Conservation (phyloP, 306 rosid species). For the Quercus robur region DNA sequence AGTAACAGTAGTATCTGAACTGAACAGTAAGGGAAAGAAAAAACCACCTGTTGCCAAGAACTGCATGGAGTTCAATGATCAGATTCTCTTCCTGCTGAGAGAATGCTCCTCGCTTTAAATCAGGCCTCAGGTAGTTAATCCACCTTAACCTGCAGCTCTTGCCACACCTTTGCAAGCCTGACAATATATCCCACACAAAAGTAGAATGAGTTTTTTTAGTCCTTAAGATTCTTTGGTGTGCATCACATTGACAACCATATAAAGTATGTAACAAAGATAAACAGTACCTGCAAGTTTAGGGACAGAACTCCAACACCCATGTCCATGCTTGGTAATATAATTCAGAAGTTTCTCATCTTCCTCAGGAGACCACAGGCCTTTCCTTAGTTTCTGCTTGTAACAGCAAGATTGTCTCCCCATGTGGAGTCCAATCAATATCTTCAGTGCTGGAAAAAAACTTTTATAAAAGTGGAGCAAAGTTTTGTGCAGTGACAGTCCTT, state of each 20-base stretch:
- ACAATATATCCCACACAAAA: not conserved
- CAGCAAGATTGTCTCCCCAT: constrained; percentile 99
- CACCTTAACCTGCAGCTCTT: constrained; percentile 95
- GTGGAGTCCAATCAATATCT: constrained; percentile 24
- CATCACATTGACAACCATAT: not conserved
- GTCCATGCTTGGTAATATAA: constrained; percentile 87
- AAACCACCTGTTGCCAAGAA: constrained; percentile 71
- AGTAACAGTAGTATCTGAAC: not conserved
- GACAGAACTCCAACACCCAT: constrained; percentile 99
- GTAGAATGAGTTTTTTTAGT: not conserved
- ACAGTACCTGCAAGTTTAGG: constrained; percentile 82
- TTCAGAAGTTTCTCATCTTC: constrained; percentile 93
- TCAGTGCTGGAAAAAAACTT: constrained; percentile 32
- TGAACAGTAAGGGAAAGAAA: not conserved
- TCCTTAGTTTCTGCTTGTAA: constrained; percentile 94
- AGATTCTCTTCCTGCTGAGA: constrained; percentile 82
- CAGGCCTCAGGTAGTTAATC: constrained; percentile 94
- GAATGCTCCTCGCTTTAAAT: constrained; percentile 94
- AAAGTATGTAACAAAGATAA: not conserved
- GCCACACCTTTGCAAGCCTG: constrained; percentile 92
- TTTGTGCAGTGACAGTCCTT: constrained; percentile 6
- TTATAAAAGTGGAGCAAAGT: constrained; percentile 16
- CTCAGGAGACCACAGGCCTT: constrained; percentile 98
- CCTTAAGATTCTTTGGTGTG: not conserved
- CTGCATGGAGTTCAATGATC: constrained; percentile 83